A percentile compares a stretch with the other conserved stretches of the same genome.
Evolutionary conservation across 73 alveolate species (phyloP).

Genomic region (Paramecium tetraurelia): DNA sequence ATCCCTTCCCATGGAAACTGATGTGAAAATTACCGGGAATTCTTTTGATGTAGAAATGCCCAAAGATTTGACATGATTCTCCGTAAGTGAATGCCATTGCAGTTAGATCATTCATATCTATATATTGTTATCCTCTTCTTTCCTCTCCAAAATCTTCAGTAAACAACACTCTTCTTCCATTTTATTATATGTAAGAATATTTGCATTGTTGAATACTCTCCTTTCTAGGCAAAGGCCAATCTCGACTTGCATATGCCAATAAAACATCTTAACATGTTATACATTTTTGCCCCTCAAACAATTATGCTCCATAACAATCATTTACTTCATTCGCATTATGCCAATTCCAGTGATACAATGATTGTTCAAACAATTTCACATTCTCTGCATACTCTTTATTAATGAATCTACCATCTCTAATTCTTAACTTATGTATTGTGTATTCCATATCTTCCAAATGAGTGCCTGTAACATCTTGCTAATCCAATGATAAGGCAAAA

Average conservation of each 20-base stretch:
- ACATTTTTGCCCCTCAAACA: slow-evolving; percentile 8
- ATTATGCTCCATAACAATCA: slow-evolving; percentile 48
- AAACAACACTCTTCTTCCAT: slow-evolving; percentile 39
- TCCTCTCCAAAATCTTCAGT: background rate
- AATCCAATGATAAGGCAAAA: background rate
- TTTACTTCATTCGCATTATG: background rate
- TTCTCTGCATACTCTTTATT: background rate
- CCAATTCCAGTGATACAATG: background rate
- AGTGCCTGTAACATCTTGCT: slow-evolving; percentile 20
- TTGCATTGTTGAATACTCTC: background rate
- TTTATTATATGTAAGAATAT: background rate
- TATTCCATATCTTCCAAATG: slow-evolving; percentile 42
- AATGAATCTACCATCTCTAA: background rate
- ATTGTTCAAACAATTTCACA: background rate
- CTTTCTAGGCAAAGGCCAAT: slow-evolving; percentile 25
- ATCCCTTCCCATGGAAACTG: slow-evolving; percentile 54
- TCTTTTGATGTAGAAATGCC: slow-evolving; percentile 54
- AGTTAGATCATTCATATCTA: background rate
- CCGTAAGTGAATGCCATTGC: slow-evolving; percentile 6
- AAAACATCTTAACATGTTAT: slow-evolving; percentile 38
- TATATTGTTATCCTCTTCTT: background rate
- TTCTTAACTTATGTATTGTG: slow-evolving; percentile 32
- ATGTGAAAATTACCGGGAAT: slow-evolving; percentile 62
- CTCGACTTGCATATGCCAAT: slow-evolving; percentile 24
- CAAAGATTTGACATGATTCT: slow-evolving; percentile 55